phyloP scores from a whole-genome alignment of 306 rosid species.

The Glycyrrhiza uralensis region DNA sequence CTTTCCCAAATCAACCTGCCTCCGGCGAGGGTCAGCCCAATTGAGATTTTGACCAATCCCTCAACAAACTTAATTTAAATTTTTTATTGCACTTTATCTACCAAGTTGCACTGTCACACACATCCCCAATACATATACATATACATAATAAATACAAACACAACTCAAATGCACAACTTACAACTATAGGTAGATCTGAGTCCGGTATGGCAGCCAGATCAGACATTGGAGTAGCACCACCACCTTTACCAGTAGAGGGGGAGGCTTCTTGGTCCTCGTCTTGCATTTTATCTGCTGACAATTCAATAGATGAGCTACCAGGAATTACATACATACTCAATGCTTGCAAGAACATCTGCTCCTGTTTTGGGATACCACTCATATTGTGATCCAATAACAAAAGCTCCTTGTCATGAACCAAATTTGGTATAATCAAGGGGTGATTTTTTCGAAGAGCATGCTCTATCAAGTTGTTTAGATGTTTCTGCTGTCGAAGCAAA shows the following conservation, averaged over 20 bases:
- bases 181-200: conserved; percentile 57
- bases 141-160: too few relatives aligned
- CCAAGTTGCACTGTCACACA: not conserved
- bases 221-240: conserved; percentile 39
- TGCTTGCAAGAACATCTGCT: conserved; percentile 81
- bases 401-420: conserved; percentile 56
- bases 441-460: conserved; percentile 85
- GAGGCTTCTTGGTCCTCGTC: conserved; percentile 48
- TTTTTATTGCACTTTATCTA: not conserved
- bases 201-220: conserved; percentile 39
- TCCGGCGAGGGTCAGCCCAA: not conserved
- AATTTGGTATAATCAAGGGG: conserved; percentile 67
- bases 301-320: conserved; percentile 49
- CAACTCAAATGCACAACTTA: conserved; percentile 45
- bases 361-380: conserved; percentile 56
- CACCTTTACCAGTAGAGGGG: conserved; percentile 41
- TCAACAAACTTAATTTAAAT: not conserved
- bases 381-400: conserved; percentile 45
- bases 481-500: conserved; percentile 71
- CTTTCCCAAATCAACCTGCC: conserved; percentile 7
- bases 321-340: conserved; percentile 63
- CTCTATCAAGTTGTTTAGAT: conserved; percentile 67
- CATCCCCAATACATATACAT: not conserved
- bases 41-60: not conserved
- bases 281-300: conserved; percentile 45